phyloP scores from a whole-genome alignment of 805 yeast species.

The Yarrowia sp. region DNA sequence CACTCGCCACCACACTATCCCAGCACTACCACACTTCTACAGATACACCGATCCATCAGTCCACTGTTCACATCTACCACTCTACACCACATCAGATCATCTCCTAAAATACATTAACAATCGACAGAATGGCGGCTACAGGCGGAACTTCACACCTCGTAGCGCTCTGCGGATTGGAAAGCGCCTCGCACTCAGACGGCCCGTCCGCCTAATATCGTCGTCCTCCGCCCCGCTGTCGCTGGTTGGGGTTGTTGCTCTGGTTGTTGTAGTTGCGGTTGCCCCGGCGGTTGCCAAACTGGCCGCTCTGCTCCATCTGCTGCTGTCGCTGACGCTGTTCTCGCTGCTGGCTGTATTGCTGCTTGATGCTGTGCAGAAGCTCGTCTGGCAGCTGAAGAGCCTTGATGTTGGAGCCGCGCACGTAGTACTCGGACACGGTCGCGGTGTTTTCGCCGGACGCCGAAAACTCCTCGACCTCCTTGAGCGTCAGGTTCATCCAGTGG shows the following conservation, averaged over 20 bases:
- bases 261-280: slow-evolving; percentile 28
- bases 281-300: slow-evolving; percentile 29
- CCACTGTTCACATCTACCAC: not conserved
- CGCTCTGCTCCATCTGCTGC: slow-evolving; percentile 28
- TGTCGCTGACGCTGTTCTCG: slow-evolving; percentile 30
- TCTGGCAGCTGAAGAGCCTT: slow-evolving; percentile 46
- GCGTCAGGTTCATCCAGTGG: slow-evolving; percentile 91
- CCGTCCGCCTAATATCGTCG: slow-evolving; percentile 39
- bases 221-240: slow-evolving; percentile 28
- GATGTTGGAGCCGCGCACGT: slow-evolving; percentile 64
- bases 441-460: slow-evolving; percentile 52
- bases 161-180: slow-evolving; percentile 13
- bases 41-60: not conserved
- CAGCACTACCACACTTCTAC: not conserved
- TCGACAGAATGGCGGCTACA: not conserved
- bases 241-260: slow-evolving; percentile 28
- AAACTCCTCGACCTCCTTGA: slow-evolving; percentile 67
- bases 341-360: slow-evolving; percentile 34
- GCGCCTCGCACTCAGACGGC: not conserved
- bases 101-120: slow-evolving; percentile 27
- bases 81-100: not conserved
- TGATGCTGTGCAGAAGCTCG: slow-evolving; percentile 40
- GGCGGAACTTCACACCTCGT: slow-evolving; percentile 16
- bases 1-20: too few relatives aligned
- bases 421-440: slow-evolving; percentile 65